Evolutionary conservation across 257 asterid species (phyloP).

Genomic region (Solanum chaucha): DNA sequence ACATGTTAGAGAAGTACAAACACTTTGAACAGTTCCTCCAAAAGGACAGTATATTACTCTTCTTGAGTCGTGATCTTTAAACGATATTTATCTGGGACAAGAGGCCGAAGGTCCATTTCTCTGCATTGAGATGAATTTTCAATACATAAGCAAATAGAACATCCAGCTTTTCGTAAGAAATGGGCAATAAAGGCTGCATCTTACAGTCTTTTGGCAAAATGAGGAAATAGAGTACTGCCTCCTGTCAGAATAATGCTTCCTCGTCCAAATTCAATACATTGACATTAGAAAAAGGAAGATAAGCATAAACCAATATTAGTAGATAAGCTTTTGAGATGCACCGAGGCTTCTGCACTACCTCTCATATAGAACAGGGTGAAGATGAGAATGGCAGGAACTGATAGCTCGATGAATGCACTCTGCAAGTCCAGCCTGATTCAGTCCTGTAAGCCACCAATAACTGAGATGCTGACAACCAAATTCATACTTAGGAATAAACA

Average conservation of each 20-base stretch:
- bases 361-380: conserved; percentile 86
- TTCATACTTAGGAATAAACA: background rate
- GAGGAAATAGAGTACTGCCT: conserved; percentile 86
- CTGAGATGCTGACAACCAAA: background rate
- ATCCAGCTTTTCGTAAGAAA: background rate
- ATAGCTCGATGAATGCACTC: conserved; percentile 89
- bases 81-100: conserved; percentile 71
- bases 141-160: background rate
- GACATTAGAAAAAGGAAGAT: background rate
- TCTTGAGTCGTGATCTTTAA: conserved; percentile 78
- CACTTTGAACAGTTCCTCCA: background rate
- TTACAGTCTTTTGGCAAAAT: conserved; percentile 91
- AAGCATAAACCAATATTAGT: background rate
- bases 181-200: conserved; percentile 11
- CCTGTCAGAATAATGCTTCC: conserved; percentile 84
- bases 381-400: conserved; percentile 80
- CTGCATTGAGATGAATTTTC: conserved; percentile 29
- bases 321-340: background rate
- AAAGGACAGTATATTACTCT: conserved; percentile 48
- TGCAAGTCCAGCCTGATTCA: conserved; percentile 97
- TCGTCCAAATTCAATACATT: conserved; percentile 13
- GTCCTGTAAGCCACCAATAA: conserved; percentile 38
- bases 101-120: conserved; percentile 87
- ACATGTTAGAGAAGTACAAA: background rate
- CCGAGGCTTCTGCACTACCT: conserved; percentile 35